These are phyloP conservation scores for Leptomonas pyrrhocoris DNA, from an alignment of 208 protist genomes.

Conservation along the genomic window DNA sequence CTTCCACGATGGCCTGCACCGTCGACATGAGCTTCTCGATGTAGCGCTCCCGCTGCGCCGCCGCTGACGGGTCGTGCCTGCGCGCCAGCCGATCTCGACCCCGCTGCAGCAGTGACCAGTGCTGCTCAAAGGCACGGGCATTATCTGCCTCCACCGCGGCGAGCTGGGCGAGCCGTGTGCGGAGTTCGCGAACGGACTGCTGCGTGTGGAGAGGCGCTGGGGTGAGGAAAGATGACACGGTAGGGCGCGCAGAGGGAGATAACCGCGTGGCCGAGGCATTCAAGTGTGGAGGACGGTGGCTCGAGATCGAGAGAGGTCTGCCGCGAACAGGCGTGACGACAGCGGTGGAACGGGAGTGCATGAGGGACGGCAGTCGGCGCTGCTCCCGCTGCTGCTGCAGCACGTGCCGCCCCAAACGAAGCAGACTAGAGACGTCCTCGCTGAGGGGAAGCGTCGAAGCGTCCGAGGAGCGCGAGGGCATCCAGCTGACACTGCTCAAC, in stretches of 20 bases:
- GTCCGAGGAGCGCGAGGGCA: background rate
- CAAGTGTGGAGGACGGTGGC: too few relatives aligned
- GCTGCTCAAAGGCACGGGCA: slow-evolving; percentile 18
- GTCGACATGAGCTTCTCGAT: slow-evolving; percentile 3
- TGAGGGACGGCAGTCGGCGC: slow-evolving; percentile 9
- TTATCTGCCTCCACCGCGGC: slow-evolving; percentile 23
- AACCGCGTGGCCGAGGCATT: background rate
- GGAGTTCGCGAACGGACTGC: slow-evolving; percentile 26
- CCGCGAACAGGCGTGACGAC: too few relatives aligned
- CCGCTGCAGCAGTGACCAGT: slow-evolving; percentile 20
- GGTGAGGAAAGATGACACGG: background rate
- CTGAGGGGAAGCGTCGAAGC: background rate
- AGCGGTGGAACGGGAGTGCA: background rate
- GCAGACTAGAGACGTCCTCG: slow-evolving; percentile 28
- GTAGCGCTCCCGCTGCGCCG: slow-evolving; percentile 4
- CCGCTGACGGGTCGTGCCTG: background rate
- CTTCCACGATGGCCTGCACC: slow-evolving; percentile 30
- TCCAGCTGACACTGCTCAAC: background rate
- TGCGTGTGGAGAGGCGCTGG: background rate
- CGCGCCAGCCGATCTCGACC: slow-evolving; percentile 20
- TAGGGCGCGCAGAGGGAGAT: too few relatives aligned
- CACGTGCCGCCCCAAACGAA: slow-evolving; percentile 15
- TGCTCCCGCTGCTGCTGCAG: slow-evolving; percentile 22
- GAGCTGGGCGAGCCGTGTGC: slow-evolving; percentile 24
- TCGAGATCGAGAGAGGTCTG: too few relatives aligned